Base-by-base conservation (phyloP, 2,329 filamentous ascomycete species). In the Ophiostoma himal-ulmi region DNA sequence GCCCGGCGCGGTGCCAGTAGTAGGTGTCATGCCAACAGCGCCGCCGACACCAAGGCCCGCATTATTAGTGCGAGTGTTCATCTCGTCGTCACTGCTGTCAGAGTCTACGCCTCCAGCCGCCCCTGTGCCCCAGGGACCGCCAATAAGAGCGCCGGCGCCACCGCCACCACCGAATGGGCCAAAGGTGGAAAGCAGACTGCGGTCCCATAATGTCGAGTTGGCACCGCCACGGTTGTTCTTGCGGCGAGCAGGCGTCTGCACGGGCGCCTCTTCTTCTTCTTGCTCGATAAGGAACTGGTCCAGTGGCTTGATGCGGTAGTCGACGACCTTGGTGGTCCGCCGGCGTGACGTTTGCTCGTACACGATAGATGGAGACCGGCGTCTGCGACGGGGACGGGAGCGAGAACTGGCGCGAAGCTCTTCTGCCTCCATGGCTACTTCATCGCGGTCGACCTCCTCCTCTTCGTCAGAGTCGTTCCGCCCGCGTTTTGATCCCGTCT, bases 31-130 rank as follows among this genome's bases (percentile, higher is more conserved):
- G 71, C 85, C 85, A 1, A 92, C 82, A 71, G 89, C 86, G 65
- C 89, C 91, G 65, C 78, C 80, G 3, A 86, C 72, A 6, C 41
- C 71, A 26, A 68, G 69, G 26, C 48, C 90, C 86, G 73, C 89
- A 48, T 64, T 68, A 88, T 73, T 66, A 8, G 72, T 69, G 17
- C 74, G 72, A 39, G 68, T 34, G 54, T 64, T 69, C 79, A 88
- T 88, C 77, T 99, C 95, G 75, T 99, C 95, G 75, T 99, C 95
- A 78, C 95, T 99, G 79, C 93, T 97, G 78, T 99, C 95, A 6
- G 94, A 97, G 76, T 98, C 95, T 10, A 89, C 91, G 69, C 91
- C 92, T 37, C 90, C 93, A 72, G 88, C 87, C 30, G 91, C 91
- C 14, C 87, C 90, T 62, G 88, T 88, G 70, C 89, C 91, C 83